phyloP scores from a whole-genome alignment of 2,329 filamentous ascomycete species.

The Scedosporium minutisporum region DNA sequence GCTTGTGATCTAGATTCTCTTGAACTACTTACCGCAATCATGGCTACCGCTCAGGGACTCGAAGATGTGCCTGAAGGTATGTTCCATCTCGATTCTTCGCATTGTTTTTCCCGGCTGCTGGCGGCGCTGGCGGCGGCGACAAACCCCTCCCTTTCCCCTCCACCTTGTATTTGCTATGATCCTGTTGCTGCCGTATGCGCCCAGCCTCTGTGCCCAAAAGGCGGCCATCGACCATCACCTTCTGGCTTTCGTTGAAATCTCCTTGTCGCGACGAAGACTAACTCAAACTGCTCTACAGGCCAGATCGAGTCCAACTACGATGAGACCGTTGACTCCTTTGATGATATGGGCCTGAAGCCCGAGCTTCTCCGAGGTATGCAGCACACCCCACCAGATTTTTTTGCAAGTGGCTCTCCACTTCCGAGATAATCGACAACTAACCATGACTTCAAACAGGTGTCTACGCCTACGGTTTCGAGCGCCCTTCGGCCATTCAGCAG shows the following conservation, averaged over 20 bases:
- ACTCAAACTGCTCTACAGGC: conserved; percentile 40
- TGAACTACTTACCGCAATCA: conserved; percentile 63
- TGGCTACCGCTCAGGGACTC: conserved; percentile 97
- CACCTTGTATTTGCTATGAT: not conserved
- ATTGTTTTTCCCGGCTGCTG: not conserved
- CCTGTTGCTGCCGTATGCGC: not conserved
- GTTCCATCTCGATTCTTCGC: conserved; percentile 25
- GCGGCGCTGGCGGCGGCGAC: not conserved
- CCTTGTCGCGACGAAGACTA: not conserved
- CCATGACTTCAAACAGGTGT: conserved; percentile 49
- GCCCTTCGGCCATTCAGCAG: conserved; percentile 98
- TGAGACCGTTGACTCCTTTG: conserved; percentile 98
- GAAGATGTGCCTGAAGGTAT: conserved; percentile 94
- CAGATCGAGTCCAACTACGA: conserved; percentile 99
- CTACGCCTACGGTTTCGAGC: conserved; percentile 99
- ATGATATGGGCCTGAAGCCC: conserved; percentile 92
- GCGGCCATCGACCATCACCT: not conserved
- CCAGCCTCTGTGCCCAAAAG: not conserved
- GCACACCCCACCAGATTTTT: conserved; percentile 3
- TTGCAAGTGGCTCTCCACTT: not conserved
- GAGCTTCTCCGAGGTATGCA: conserved; percentile 80
- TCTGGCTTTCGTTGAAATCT: not conserved
- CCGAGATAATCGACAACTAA: not conserved
- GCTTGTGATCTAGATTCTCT: conserved; percentile 65
- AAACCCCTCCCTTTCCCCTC: not conserved